Conservation (phyloP, 1,284 basidiomycete genomes). For the Cronartium quercuum region DNA sequence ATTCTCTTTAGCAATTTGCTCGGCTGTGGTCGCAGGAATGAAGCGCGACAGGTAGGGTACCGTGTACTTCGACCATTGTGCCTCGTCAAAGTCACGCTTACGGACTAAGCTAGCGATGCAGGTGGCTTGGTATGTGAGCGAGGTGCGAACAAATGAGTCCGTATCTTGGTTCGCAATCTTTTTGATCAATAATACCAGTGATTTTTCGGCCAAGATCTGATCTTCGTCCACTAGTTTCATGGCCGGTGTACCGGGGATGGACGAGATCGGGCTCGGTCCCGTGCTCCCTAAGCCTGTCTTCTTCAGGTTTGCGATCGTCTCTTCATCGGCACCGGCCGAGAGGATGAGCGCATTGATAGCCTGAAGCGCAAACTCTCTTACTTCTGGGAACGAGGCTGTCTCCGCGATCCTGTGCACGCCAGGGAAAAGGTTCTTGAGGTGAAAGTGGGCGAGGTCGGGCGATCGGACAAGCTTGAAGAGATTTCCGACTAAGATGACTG, state of each 20-base stretch:
- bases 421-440: constrained; percentile 80
- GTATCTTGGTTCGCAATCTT: constrained; percentile 44
- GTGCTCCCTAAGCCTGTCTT: constrained; percentile 29
- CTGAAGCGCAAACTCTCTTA: constrained; percentile 75
- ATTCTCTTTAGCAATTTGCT: constrained; percentile 58
- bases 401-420: constrained; percentile 87
- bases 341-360: constrained; percentile 37
- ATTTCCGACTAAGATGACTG: constrained; percentile 92
- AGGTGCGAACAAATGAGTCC: constrained; percentile 50
- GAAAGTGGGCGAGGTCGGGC: constrained; percentile 78
- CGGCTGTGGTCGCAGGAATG: constrained; percentile 51
- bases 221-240: constrained; percentile 42
- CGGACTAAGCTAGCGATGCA: constrained; percentile 72
- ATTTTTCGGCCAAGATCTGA: constrained; percentile 52
- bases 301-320: constrained; percentile 44
- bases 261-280: constrained; percentile 54
- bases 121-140: constrained; percentile 65
- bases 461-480: constrained; percentile 95
- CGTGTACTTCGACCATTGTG: constrained; percentile 69
- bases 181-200: constrained; percentile 54
- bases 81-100: constrained; percentile 61
- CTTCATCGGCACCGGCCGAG: constrained; percentile 44
- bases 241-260: constrained; percentile 54
- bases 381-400: constrained; percentile 92
- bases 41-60: constrained; percentile 59